Evolutionary conservation across 176 grass and related monocot species (phyloP).

Genomic region (Metroxylon sagu): DNA sequence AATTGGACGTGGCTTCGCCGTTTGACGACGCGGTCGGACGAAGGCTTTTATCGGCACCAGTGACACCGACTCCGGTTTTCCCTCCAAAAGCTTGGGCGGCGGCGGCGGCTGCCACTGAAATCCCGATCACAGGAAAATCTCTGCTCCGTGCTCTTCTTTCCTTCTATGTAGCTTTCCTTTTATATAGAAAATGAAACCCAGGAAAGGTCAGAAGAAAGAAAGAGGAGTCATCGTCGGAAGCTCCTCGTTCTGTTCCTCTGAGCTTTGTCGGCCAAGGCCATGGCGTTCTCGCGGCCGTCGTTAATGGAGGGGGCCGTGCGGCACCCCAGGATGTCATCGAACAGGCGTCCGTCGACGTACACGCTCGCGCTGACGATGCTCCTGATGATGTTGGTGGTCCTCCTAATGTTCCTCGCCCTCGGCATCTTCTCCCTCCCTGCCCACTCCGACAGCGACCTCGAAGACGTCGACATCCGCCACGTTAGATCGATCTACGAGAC

Average conservation of each 20-base stretch:
- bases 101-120: too few species aligned
- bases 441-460: conserved; percentile 16
- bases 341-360: conserved; percentile 39
- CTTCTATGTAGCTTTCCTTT: neutral
- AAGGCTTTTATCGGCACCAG: too few species aligned
- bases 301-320: conserved; percentile 50
- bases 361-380: conserved; percentile 43
- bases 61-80: too few species aligned
- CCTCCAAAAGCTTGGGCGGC: too few species aligned
- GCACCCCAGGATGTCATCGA: conserved; percentile 44
- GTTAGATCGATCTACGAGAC: conserved; percentile 24
- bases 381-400: conserved; percentile 37
- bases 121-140: too few species aligned
- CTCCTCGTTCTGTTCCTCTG: too few species aligned
- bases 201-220: too few species aligned
- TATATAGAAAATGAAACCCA: neutral
- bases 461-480: conserved; percentile 19
- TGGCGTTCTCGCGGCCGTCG: conserved; percentile 55
- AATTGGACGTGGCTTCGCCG: too few species aligned
- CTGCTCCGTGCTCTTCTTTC: neutral
- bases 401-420: conserved; percentile 71
- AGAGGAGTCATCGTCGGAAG: too few species aligned
- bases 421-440: conserved; percentile 68
- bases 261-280: neutral
- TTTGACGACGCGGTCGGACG: too few species aligned